phyloP scores from a whole-genome alignment of 208 protist genomes.

The Acanthamoeba healyi region DNA sequence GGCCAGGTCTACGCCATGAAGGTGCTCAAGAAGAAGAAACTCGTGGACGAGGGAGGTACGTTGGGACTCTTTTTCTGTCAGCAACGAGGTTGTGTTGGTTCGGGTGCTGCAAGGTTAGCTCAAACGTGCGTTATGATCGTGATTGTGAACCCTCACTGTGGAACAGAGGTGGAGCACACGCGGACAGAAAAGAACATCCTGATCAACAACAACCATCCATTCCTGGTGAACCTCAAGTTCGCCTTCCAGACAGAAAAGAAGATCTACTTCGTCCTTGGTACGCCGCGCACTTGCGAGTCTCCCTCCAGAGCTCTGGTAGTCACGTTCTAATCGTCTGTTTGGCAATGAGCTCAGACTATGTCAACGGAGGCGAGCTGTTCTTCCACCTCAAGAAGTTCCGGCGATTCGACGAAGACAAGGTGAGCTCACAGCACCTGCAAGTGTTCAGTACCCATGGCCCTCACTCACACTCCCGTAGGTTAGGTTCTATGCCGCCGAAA shows the following conservation, averaged over 20 bases:
- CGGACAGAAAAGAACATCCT: conserved; percentile 82
- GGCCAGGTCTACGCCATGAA: conserved; percentile 91
- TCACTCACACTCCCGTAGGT: background rate
- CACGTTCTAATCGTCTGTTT: too few relatives aligned
- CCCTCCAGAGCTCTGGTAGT: too few relatives aligned
- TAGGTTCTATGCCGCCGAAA: conserved; percentile 87
- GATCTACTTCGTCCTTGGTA: conserved; percentile 53
- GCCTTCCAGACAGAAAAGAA: conserved; percentile 89
- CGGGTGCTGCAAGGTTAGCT: too few relatives aligned
- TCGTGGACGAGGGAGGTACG: conserved; percentile 29
- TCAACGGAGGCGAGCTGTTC: conserved; percentile 83
- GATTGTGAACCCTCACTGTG: background rate
- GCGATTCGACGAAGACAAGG: conserved; percentile 11
- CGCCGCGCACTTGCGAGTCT: background rate
- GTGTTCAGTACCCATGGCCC: conserved; percentile 70
- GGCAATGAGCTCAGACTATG: conserved; percentile 86
- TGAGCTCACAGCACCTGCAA: background rate
- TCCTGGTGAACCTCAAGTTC: conserved; percentile 89
- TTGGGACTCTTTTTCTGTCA: conserved; percentile 73
- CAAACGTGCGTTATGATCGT: too few relatives aligned
- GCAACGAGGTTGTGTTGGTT: background rate
- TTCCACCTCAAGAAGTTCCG: conserved; percentile 59
- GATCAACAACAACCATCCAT: conserved; percentile 83
- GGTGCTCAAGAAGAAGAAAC: conserved; percentile 85
- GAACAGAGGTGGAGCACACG: conserved; percentile 77